These are phyloP conservation scores for Yamadazyma sp. DNA, from an alignment of 805 yeast genomes.

Conservation along the genomic window DNA sequence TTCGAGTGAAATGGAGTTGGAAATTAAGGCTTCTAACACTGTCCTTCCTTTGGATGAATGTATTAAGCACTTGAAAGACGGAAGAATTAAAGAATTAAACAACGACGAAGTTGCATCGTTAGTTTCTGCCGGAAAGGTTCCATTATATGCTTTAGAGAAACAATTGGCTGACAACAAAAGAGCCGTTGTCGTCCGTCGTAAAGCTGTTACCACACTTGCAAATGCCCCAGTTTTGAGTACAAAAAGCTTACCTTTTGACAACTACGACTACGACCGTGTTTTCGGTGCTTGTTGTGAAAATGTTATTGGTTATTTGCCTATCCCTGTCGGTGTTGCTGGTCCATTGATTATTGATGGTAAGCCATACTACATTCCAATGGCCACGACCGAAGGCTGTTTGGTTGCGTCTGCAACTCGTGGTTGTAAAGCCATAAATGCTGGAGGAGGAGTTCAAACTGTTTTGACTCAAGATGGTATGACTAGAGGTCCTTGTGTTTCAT, in stretches of 20 bases:
- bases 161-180: constrained; percentile 85
- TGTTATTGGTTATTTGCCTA: constrained; percentile 93
- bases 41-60: constrained; percentile 63
- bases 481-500: constrained; percentile 96
- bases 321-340: constrained; percentile 98
- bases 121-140: constrained; percentile 74
- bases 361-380: constrained; percentile 94
- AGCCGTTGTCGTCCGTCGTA: constrained; percentile 92
- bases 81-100: constrained; percentile 61
- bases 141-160: constrained; percentile 92
- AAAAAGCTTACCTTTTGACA: constrained; percentile 70
- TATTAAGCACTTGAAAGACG: constrained; percentile 61
- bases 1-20: constrained; percentile 27
- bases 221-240: constrained; percentile 77
- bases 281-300: constrained; percentile 99
- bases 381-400: constrained; percentile 98
- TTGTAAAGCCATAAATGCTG: constrained; percentile 95
- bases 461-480: constrained; percentile 98
- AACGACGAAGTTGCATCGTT: constrained; percentile 75
- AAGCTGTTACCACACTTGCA: constrained; percentile 82
- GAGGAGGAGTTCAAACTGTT: constrained; percentile 94
- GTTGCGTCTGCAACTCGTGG: constrained; percentile 99
- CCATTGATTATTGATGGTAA: constrained; percentile 89
- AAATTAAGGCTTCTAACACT: constrained; percentile 22
- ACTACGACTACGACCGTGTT: constrained; percentile 92